Evolutionary conservation across 441 rosid genomes (phyloP).

Genomic region (Oxalis stricta): DNA sequence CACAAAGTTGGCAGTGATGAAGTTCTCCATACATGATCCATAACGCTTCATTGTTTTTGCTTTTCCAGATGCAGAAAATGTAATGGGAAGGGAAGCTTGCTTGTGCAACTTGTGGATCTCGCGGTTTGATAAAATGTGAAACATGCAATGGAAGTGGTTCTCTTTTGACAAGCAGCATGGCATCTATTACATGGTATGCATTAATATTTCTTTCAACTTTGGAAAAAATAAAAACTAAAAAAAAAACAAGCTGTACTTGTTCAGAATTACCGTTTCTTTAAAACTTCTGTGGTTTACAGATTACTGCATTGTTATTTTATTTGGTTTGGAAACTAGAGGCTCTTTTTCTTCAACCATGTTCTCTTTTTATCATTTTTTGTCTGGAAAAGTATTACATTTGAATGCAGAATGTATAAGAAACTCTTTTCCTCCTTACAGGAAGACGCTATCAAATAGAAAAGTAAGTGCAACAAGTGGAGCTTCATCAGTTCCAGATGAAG

Average conservation of each 20-base stretch:
- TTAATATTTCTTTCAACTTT: neutral
- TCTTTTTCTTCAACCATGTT: neutral
- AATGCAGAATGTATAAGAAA: neutral
- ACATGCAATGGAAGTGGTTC: constrained; percentile 56
- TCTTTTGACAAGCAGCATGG: constrained; percentile 44
- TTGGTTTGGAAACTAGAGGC: neutral
- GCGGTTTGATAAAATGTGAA: constrained; percentile 64
- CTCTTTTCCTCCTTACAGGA: constrained; percentile 31
- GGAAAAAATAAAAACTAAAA: neutral
- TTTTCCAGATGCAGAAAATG: constrained; percentile 53
- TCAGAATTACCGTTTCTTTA: no score
- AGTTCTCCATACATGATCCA: neutral
- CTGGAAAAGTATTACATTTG: neutral
- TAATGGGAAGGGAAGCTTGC: constrained; percentile 75
- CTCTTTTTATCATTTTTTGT: neutral
- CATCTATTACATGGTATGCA: constrained; percentile 52
- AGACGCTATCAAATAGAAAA: constrained; percentile 63
- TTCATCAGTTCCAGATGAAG: constrained; percentile 85
- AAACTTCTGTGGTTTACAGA: no score
- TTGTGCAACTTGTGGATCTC: constrained; percentile 71
- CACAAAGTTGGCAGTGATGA: neutral
- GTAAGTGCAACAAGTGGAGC: constrained; percentile 85
- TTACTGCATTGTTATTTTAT: neutral
- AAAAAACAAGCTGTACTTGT: neutral
- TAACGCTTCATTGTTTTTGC: neutral